A percentile compares a stretch with the other conserved stretches of the same genome.
These are phyloP conservation scores for Antitrichia curtipendula DNA, from an alignment of 225 moss, liverwort and hornwort genomes.

Conservation along the genomic window DNA sequence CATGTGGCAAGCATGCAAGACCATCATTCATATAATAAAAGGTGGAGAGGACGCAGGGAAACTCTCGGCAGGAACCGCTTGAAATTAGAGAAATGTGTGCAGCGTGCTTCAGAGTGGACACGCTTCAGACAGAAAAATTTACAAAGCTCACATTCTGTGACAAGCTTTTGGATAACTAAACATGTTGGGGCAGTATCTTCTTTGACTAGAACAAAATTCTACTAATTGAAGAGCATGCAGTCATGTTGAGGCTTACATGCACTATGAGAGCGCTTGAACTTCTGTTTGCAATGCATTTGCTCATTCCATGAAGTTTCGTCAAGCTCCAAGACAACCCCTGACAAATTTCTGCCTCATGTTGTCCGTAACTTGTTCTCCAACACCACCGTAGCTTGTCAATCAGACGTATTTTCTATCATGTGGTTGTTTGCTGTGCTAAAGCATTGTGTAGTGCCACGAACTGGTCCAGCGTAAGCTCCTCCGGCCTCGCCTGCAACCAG, in stretches of 20 bases:
- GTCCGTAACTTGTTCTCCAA: not conserved
- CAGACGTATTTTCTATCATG: not conserved
- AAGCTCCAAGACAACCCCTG: not conserved
- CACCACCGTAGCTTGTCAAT: not conserved
- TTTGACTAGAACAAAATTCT: not conserved
- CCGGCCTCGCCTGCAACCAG: conserved; percentile 66
- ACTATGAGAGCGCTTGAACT: not conserved
- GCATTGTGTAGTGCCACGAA: conserved; percentile 70
- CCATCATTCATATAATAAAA: not conserved
- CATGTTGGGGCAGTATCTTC: not conserved
- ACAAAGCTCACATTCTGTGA: not conserved
- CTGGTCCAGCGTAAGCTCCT: conserved; percentile 72
- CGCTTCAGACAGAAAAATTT: not conserved
- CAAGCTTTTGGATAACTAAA: not conserved
- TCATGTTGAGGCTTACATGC: not conserved
- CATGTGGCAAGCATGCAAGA: not conserved
- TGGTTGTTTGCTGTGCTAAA: conserved; percentile 3
- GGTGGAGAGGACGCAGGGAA: not conserved
- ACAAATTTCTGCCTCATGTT: not conserved
- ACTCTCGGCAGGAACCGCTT: not conserved
- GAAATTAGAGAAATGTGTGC: not conserved
- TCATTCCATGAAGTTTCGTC: not conserved
- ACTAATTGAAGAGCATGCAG: not conserved
- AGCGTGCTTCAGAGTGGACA: not conserved
- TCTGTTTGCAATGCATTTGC: not conserved